Base-by-base conservation (phyloP, 345 rosid genomes). In the thale cress (Arabidopsis thaliana) region DNA sequence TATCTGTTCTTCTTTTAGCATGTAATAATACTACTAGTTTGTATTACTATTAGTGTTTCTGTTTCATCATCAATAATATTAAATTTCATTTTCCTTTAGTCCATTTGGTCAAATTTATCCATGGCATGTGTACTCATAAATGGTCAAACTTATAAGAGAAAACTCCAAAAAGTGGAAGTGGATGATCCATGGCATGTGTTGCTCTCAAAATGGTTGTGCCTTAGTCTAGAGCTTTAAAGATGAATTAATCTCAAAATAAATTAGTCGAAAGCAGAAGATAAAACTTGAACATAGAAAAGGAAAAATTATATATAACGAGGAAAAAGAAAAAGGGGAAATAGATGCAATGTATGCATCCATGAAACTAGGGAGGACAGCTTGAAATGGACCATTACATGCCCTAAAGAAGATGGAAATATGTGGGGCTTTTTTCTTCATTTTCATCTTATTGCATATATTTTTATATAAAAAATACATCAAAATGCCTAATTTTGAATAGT, bases 291-390 rank as follows among this genome's bases (percentile, higher is more conserved):
- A 55, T 38, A 55, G 69, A 63, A 45, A 48, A 44, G 6, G 0
- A 40, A 37, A 55, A 12, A 13, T 14, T 14, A 48, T 14, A 48
- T 24, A 13, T 7, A 24, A 24, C 5, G 24, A 20, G 28, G 7
- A 5, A 16, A 63, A 42, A 8, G 8, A n/a, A 63, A 62, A 70
- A 9, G 36, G 22, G 59, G 63, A 49, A 74, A 78, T 75, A 82
- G 90, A 76, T 91, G 82, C 96, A 83, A 40, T 91, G 96, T 52
- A 78, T 70, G 89, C 59, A 65, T 65, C 81, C 83, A 74, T 41
- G 76, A 82, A 85, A 68, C 55, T 67, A 50, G 64, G 69, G 80
- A 80, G 72, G 80, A 86, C 90, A 88, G 92, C 87, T 83, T 80
- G 76, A 82, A 81, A 82, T 81, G 91, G 95, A 79, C 80, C 89